Percentiles rank a stretch among this genome's conserved stretches.
These are phyloP conservation scores for Colletotrichum horii DNA, from an alignment of 2,329 filamentous ascomycete genomes.

Conservation along the genomic window DNA sequence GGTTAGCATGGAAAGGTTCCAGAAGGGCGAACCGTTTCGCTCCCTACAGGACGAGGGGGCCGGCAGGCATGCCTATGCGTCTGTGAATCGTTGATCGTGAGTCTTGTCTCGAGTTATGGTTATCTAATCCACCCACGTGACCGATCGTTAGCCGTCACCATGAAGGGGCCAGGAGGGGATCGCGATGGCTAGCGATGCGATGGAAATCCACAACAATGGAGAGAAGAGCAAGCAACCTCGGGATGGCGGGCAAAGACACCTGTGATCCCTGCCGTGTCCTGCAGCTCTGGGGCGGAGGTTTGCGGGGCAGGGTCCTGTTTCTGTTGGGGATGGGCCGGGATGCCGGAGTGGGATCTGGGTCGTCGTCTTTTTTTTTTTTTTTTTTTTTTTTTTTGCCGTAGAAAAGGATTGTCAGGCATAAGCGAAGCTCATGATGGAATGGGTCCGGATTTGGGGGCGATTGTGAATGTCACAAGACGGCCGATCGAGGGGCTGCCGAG, in stretches of 20 bases:
- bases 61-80: not conserved
- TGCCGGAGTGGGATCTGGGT: conserved; percentile 12
- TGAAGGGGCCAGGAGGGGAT: not conserved
- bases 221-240: not conserved
- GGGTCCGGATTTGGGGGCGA: not conserved
- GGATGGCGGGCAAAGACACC: conserved; percentile 4
- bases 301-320: conserved; percentile 22
- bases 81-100: not conserved
- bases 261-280: conserved; percentile 4
- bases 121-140: not conserved
- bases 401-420: not conserved
- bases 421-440: not conserved
- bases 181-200: not conserved
- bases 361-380: not conserved
- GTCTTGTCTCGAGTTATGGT: not conserved
- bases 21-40: conserved; percentile 3
- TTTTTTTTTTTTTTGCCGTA: not conserved
- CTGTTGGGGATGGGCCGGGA: conserved; percentile 22
- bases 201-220: not conserved
- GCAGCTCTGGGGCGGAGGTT: conserved; percentile 9
- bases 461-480: not conserved
- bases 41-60: not conserved
- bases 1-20: conserved; percentile 11
- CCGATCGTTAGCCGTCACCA: not conserved
- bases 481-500: conserved; percentile 3